Conservation (phyloP, 73 alveolate genomes). For the Paramecium tetraurelia region DNA sequence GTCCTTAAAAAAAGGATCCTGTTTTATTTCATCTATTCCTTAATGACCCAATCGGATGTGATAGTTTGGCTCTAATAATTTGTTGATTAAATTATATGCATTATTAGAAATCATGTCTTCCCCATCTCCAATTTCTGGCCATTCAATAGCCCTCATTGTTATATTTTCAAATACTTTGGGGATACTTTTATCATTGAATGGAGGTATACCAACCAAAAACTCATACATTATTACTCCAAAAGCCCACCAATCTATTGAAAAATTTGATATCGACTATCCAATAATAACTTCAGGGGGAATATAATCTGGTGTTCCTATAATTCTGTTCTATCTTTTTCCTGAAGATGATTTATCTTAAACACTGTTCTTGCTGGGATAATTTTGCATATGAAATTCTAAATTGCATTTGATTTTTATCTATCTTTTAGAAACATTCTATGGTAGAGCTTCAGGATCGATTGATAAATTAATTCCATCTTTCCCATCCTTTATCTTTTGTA, state of each 20-base stretch:
- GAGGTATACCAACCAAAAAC: slow-evolving; percentile 75
- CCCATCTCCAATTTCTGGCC: slow-evolving; percentile 64
- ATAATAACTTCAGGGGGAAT: slow-evolving; percentile 62
- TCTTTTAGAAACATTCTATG: not conserved
- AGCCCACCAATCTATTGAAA: slow-evolving; percentile 74
- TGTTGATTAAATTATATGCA: slow-evolving; percentile 70
- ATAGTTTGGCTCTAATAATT: slow-evolving; percentile 66
- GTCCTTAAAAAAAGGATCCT: slow-evolving; percentile 68
- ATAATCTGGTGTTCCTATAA: slow-evolving; percentile 63
- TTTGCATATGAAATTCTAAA: slow-evolving; percentile 16
- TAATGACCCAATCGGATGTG: slow-evolving; percentile 66
- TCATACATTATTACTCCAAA: slow-evolving; percentile 78
- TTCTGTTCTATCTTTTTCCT: slow-evolving; percentile 44
- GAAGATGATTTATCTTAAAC: not conserved
- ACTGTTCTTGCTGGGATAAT: not conserved
- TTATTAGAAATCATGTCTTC: slow-evolving; percentile 64
- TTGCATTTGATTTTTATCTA: not conserved
- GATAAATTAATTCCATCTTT: slow-evolving; percentile 4
- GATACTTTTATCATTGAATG: slow-evolving; percentile 61
- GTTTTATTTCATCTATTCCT: slow-evolving; percentile 65
- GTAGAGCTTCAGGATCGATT: slow-evolving; percentile 4
- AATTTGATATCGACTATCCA: slow-evolving; percentile 46
- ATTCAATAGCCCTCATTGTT: slow-evolving; percentile 36
- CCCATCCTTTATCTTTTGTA: slow-evolving; percentile 19
- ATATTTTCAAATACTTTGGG: slow-evolving; percentile 58